Evolutionary conservation across 192 early-diverging fungal species (phyloP).

Genomic region (Entrophospora sp.): DNA sequence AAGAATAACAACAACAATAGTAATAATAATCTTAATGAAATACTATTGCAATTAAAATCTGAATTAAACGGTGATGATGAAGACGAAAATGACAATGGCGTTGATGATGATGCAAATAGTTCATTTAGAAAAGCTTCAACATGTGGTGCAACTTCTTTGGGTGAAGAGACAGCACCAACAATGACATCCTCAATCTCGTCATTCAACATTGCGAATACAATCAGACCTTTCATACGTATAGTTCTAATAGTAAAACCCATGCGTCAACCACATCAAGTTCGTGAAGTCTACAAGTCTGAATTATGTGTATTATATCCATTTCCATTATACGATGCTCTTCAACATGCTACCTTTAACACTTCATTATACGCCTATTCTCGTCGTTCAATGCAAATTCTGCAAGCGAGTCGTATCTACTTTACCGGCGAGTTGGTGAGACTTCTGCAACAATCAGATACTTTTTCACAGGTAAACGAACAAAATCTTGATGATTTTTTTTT

Average conservation of each 20-base stretch:
- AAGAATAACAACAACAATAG: neutral
- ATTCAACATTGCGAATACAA: neutral
- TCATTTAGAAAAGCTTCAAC: constrained; percentile 16
- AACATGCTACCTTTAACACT: constrained; percentile 21
- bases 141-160: constrained; percentile 11
- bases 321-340: constrained; percentile 14
- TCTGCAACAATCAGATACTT: constrained; percentile 12
- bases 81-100: neutral
- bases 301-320: constrained; percentile 19
- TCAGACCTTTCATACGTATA: constrained; percentile 17
- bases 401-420: constrained; percentile 11
- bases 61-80: neutral
- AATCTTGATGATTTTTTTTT: constrained; percentile 20
- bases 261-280: constrained; percentile 20
- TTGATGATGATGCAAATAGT: neutral
- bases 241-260: constrained; percentile 21
- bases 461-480: constrained; percentile 14
- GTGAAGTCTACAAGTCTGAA: neutral
- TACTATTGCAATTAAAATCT: neutral
- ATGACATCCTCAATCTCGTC: neutral
- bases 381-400: constrained; percentile 21
- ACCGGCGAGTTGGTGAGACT: constrained; percentile 8
- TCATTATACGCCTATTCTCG: constrained; percentile 19
- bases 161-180: neutral
- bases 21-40: neutral